Conservation (phyloP, 202 grass and related monocot species). For the Hordeum pubiflorum region DNA sequence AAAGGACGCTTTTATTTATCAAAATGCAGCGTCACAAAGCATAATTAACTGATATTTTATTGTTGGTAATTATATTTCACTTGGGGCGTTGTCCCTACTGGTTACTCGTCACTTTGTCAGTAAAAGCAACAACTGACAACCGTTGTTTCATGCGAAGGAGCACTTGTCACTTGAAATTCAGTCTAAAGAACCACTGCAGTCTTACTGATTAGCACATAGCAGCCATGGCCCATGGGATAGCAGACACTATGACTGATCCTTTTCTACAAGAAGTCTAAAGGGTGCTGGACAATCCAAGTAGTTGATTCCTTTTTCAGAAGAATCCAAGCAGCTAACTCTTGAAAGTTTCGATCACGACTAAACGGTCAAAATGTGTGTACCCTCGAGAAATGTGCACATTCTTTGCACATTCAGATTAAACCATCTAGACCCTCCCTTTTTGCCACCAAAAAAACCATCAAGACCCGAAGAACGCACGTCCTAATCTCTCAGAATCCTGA, state of each 20-base stretch:
- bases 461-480: no score
- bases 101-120: background rate
- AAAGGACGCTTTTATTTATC: no score
- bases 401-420: background rate
- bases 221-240: background rate
- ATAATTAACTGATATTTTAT: no score
- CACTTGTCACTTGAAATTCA: background rate
- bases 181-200: background rate
- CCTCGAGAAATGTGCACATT: background rate
- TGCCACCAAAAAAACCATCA: no score
- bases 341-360: background rate
- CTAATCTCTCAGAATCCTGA: background rate
- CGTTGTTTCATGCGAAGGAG: background rate
- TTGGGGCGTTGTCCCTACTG: background rate
- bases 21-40: no score
- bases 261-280: background rate
- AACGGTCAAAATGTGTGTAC: background rate
- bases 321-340: background rate
- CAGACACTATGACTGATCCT: background rate
- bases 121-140: background rate
- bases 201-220: background rate
- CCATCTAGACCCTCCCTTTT: background rate
- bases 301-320: background rate
- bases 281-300: conserved; percentile 9
- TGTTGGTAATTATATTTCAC: background rate